Percentiles rank a stretch among this genome's conserved stretches.
Conservation (phyloP, 768 basidiomycete genomes). For the Leccinum truebloodii region DNA sequence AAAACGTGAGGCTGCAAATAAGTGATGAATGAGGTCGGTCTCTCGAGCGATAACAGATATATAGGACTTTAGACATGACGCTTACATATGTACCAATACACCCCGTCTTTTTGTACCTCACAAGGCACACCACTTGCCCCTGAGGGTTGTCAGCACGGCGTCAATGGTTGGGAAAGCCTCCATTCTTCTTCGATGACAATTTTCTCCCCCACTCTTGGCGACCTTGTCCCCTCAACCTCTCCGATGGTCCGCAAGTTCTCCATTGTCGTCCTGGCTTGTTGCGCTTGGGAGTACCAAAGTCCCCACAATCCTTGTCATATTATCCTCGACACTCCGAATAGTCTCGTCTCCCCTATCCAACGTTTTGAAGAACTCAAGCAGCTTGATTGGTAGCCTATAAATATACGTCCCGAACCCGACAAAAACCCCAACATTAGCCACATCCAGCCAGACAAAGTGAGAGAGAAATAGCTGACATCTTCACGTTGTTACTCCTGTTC, state of each 20-base stretch:
- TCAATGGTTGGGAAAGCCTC: too few relatives aligned
- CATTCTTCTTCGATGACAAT: too few relatives aligned
- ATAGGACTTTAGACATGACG: too few relatives aligned
- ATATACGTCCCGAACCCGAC: background rate
- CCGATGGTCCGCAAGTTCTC: conserved; percentile 26
- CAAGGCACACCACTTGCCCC: too few relatives aligned
- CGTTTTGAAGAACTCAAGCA: conserved; percentile 35
- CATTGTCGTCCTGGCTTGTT: conserved; percentile 21
- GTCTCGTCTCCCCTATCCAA: conserved; percentile 21
- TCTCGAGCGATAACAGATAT: too few relatives aligned
- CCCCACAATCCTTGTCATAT: conserved; percentile 11
- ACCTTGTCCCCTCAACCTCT: conserved; percentile 13
- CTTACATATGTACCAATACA: too few relatives aligned
- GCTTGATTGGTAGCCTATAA: conserved; percentile 36
- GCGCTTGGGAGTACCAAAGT: conserved; percentile 17
- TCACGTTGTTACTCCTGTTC: conserved; percentile 17
- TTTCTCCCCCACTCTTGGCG: too few relatives aligned
- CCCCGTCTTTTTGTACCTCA: too few relatives aligned
- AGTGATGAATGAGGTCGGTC: too few relatives aligned
- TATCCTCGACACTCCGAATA: background rate
- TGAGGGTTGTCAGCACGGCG: too few relatives aligned
- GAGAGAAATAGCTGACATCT: conserved; percentile 32
- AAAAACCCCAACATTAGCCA: background rate
- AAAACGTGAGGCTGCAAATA: too few relatives aligned
- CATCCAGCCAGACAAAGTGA: too few relatives aligned